Conservation (phyloP, 768 basidiomycete species). For the Suillus cothurnatus region DNA sequence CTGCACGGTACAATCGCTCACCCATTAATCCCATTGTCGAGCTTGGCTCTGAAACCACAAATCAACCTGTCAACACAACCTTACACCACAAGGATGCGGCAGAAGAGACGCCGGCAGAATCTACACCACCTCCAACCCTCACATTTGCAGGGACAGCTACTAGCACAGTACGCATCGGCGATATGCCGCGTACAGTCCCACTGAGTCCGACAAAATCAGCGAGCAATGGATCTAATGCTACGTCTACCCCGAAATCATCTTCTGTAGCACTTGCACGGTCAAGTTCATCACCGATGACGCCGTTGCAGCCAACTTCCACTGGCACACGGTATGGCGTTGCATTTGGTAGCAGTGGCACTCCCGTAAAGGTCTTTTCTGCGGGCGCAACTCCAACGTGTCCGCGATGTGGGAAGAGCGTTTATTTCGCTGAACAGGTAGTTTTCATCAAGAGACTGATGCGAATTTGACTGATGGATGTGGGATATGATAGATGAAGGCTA, state of each 20-base stretch:
- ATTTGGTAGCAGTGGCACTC: slow-evolving; percentile 44
- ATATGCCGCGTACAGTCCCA: slow-evolving; percentile 57
- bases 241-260: slow-evolving; percentile 12
- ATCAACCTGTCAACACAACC: slow-evolving; percentile 9
- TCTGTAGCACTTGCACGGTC: slow-evolving; percentile 7
- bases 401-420: slow-evolving; percentile 73
- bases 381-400: slow-evolving; percentile 65
- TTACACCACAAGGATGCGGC: slow-evolving; percentile 22
- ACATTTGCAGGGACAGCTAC: slow-evolving; percentile 37
- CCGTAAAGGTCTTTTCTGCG: slow-evolving; percentile 43
- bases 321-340: slow-evolving; percentile 71
- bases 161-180: slow-evolving; percentile 46
- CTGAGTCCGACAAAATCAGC: slow-evolving; percentile 41
- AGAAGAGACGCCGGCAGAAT: slow-evolving; percentile 30
- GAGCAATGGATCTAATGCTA: neutral
- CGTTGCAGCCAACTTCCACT: slow-evolving; percentile 49
- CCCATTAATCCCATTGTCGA: slow-evolving; percentile 19
- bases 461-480: slow-evolving; percentile 11
- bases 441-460: neutral
- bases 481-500: slow-evolving; percentile 64
- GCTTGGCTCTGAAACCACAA: slow-evolving; percentile 23
- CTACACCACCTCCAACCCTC: slow-evolving; percentile 8
- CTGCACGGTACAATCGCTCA: slow-evolving; percentile 36
- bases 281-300: slow-evolving; percentile 12
- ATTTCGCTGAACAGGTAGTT: slow-evolving; percentile 80